These are phyloP conservation scores for Ephemerocybe angulata DNA, from an alignment of 768 basidiomycete genomes.

Conservation along the genomic window DNA sequence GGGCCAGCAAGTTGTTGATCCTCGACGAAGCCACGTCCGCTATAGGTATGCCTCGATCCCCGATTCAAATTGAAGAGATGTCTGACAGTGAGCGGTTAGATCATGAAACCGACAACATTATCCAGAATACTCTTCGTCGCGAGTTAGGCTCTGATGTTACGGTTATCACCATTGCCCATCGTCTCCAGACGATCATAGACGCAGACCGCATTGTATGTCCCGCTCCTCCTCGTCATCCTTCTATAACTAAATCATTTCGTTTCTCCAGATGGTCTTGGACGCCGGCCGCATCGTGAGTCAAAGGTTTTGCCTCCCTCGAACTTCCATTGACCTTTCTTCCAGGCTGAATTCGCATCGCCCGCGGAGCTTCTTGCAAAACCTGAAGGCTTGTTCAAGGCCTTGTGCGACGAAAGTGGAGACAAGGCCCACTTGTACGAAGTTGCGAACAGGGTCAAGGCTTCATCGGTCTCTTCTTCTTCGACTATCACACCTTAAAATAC, in stretches of 20 bases:
- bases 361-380: conserved; percentile 46
- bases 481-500: no score
- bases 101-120: conserved; percentile 60
- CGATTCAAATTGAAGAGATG: conserved; percentile 5
- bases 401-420: conserved; percentile 59
- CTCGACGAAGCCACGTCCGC: conserved; percentile 48
- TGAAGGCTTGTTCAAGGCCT: conserved; percentile 45
- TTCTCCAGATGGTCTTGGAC: conserved; percentile 40
- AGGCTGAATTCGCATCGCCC: conserved; percentile 58
- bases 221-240: neutral
- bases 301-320: neutral
- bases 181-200: conserved; percentile 61
- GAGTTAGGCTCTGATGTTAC: conserved; percentile 58
- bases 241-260: neutral
- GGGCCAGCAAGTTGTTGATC: conserved; percentile 52
- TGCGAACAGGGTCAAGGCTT: neutral
- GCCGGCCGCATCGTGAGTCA: conserved; percentile 35
- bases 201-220: conserved; percentile 45
- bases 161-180: conserved; percentile 64
- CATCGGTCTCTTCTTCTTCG: no score
- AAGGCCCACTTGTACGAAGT: conserved; percentile 39
- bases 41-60: neutral
- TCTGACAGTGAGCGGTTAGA: conserved; percentile 32
- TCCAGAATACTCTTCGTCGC: conserved; percentile 61
- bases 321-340: neutral